Evolutionary conservation across 1,284 basidiomycete genomes (phyloP).

Genomic region (Porogramme epimiltina): DNA sequence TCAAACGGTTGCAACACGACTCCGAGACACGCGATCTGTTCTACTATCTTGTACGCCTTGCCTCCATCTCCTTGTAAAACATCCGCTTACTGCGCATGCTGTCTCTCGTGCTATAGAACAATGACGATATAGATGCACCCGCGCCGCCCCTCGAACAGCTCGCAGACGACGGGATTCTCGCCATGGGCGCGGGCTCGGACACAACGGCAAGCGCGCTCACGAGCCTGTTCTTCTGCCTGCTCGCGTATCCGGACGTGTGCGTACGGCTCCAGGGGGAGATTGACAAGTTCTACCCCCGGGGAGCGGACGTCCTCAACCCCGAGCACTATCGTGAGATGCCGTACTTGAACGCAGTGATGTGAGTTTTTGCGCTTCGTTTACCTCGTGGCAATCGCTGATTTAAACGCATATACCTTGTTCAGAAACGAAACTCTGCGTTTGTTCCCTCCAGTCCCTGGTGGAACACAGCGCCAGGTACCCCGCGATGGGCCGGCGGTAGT

Average conservation of each 20-base stretch:
- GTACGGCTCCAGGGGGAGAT: slow-evolving; percentile 51
- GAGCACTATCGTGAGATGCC: slow-evolving; percentile 39
- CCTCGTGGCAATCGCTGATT: too few species aligned
- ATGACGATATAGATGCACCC: slow-evolving; percentile 45
- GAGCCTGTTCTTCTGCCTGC: slow-evolving; percentile 46
- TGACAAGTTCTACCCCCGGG: slow-evolving; percentile 42
- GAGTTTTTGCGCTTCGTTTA: too few species aligned
- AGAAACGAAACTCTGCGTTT: slow-evolving; percentile 64
- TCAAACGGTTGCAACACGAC: slow-evolving; percentile 17
- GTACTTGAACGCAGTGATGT: slow-evolving; percentile 44
- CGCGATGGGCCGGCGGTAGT: not conserved
- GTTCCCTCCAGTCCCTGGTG: slow-evolving; percentile 53
- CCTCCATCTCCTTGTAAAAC: not conserved
- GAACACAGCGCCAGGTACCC: slow-evolving; percentile 46
- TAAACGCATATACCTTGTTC: too few species aligned
- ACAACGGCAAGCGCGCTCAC: slow-evolving; percentile 51
- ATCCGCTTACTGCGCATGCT: slow-evolving; percentile 1
- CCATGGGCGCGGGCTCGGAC: slow-evolving; percentile 60
- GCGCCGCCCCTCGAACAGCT: slow-evolving; percentile 40
- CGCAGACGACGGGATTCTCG: slow-evolving; percentile 46
- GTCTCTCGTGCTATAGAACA: slow-evolving; percentile 40
- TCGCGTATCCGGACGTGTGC: slow-evolving; percentile 46
- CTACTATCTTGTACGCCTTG: slow-evolving; percentile 39
- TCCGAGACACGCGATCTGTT: slow-evolving; percentile 49
- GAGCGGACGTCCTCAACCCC: slow-evolving; percentile 37